phyloP scores from a whole-genome alignment of 192 early-diverging fungal genomes.

The Coemansia sp. region DNA sequence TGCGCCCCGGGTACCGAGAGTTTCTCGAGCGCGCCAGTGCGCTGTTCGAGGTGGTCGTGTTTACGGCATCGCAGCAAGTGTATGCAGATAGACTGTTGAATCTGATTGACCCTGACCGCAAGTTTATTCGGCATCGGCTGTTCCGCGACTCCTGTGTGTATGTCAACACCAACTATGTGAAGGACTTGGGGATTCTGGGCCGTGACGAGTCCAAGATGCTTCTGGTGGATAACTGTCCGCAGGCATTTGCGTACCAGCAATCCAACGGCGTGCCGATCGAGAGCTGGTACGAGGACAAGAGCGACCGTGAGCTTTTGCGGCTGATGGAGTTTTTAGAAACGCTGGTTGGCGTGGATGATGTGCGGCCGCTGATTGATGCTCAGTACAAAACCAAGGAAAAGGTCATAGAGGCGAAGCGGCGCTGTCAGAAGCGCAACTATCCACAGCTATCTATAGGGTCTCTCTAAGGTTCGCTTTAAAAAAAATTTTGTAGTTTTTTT shows the following conservation, averaged over 20 bases:
- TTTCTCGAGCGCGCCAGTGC: constrained; percentile 60
- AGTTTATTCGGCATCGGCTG: constrained; percentile 62
- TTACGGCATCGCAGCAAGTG: constrained; percentile 73
- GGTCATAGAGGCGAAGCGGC: constrained; percentile 37
- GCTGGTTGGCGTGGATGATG: constrained; percentile 60
- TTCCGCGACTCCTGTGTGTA: constrained; percentile 68
- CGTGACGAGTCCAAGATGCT: constrained; percentile 62
- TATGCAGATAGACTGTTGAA: constrained; percentile 66
- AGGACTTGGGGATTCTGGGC: constrained; percentile 69
- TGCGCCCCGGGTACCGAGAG: constrained; percentile 62
- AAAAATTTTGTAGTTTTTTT: no score
- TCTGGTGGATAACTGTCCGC: constrained; percentile 71
- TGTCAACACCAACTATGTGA: constrained; percentile 66
- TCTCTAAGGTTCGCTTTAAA: no score
- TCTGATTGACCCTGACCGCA: constrained; percentile 62
- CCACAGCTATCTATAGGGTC: no score
- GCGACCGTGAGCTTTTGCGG: constrained; percentile 61
- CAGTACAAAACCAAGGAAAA: constrained; percentile 54
- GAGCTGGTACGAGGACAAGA: constrained; percentile 70
- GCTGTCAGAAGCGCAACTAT: constrained; percentile 14
- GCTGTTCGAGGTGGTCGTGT: constrained; percentile 69
- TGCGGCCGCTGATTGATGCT: constrained; percentile 62
- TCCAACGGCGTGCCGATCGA: constrained; percentile 71
- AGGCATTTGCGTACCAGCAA: constrained; percentile 73
- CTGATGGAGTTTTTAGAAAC: constrained; percentile 63